phyloP scores from a whole-genome alignment of 179 eudicot genomes.

The Gypsophila paniculata region DNA sequence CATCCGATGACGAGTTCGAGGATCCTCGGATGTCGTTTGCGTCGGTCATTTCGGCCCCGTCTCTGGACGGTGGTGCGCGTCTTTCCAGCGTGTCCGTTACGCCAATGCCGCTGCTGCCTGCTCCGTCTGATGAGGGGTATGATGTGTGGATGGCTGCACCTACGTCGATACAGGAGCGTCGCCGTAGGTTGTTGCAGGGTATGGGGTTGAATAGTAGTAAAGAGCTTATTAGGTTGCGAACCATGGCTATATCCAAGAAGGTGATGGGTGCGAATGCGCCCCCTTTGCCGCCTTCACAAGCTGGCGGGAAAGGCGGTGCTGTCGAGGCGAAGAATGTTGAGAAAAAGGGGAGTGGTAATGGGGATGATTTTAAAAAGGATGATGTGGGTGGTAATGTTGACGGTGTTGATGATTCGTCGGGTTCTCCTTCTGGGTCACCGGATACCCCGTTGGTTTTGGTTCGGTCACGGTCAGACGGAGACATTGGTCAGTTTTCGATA shows the following conservation, averaged over 20 bases:
- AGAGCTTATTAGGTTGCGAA: slow-evolving; percentile 39
- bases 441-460: slow-evolving; percentile 36
- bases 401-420: not conserved
- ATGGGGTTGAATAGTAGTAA: slow-evolving; percentile 74
- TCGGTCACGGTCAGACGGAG: slow-evolving; percentile 82
- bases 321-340: not conserved
- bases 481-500: slow-evolving; percentile 41
- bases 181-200: slow-evolving; percentile 59
- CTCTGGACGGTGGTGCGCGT: not conserved
- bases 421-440: slow-evolving; percentile 19
- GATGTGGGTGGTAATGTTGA: not conserved
- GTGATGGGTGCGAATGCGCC: slow-evolving; percentile 5
- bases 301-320: not conserved
- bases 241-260: slow-evolving; percentile 36
- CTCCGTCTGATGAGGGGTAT: slow-evolving; percentile 38
- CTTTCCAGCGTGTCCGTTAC: slow-evolving; percentile 7
- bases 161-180: slow-evolving; percentile 59
- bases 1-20: slow-evolving; percentile 45
- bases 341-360: slow-evolving; percentile 4
- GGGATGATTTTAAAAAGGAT: not conserved
- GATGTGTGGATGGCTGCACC: slow-evolving; percentile 83
- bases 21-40: slow-evolving; percentile 68
- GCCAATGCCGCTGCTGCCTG: slow-evolving; percentile 12
- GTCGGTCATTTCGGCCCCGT: slow-evolving; percentile 30
- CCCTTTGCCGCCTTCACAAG: slow-evolving; percentile 13